Conservation (phyloP, 1,284 basidiomycete genomes). For the Vanrija pseudolonga region DNA sequence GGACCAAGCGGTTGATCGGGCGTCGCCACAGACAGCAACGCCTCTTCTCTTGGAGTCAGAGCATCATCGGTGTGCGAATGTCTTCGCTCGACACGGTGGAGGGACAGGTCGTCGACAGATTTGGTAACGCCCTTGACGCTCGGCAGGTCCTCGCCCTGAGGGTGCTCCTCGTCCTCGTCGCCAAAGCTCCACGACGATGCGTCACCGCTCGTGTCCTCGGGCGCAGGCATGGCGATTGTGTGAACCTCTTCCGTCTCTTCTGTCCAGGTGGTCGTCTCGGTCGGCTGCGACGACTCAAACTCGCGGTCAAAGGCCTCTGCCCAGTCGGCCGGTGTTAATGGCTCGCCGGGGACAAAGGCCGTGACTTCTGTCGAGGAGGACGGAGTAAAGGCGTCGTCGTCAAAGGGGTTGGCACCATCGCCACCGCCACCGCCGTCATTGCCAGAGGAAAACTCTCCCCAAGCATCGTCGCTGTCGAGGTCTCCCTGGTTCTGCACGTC, state of each 20-base stretch:
- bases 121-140: background rate
- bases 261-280: background rate
- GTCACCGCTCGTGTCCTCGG: conserved; percentile 9
- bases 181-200: conserved; percentile 38
- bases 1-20: conserved; percentile 41
- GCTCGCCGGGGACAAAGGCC: conserved; percentile 9
- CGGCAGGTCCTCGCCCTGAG: conserved; percentile 38
- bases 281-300: conserved; percentile 16
- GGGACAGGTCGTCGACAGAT: background rate
- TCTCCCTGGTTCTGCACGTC: conserved; percentile 13
- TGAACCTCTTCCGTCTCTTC: conserved; percentile 1
- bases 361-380: background rate
- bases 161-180: conserved; percentile 26
- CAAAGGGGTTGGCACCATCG: conserved; percentile 39
- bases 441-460: conserved; percentile 42
- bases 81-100: background rate
- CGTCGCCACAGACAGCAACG: conserved; percentile 31
- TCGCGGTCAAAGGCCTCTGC: conserved; percentile 42
- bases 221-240: conserved; percentile 4
- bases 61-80: conserved; percentile 1
- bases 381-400: conserved; percentile 35
- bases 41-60: conserved; percentile 1
- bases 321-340: conserved; percentile 45
- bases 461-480: conserved; percentile 41
- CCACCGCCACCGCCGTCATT: background rate